Percentiles rank a stretch among this genome's conserved stretches.
phyloP scores from a whole-genome alignment of 768 basidiomycete species.

The Favolaschia claudopus region DNA sequence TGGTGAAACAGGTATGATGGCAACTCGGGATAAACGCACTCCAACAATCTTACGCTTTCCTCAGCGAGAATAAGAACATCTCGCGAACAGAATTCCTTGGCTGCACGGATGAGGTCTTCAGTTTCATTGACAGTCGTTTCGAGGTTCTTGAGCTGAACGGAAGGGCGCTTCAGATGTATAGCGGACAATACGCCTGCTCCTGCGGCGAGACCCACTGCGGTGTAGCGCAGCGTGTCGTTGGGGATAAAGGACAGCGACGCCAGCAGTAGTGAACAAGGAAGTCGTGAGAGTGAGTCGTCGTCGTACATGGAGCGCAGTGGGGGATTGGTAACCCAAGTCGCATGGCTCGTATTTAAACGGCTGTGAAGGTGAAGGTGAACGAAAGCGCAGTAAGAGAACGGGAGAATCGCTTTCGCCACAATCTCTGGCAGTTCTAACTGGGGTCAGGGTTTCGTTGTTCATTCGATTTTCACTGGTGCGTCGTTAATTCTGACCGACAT shows the following conservation, averaged over 20 bases:
- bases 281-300: not conserved
- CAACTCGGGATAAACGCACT: not conserved
- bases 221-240: conserved; percentile 8
- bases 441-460: too few species aligned
- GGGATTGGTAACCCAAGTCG: too few species aligned
- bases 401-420: too few species aligned
- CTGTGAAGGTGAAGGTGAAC: too few species aligned
- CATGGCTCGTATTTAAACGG: too few species aligned
- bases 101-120: not conserved
- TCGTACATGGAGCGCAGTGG: too few species aligned
- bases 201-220: not conserved
- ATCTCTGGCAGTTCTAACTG: too few species aligned
- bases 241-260: not conserved
- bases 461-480: too few species aligned
- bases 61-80: not conserved
- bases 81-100: not conserved
- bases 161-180: not conserved
- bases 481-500: too few species aligned
- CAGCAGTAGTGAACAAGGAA: not conserved
- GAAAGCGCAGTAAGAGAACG: too few species aligned
- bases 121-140: not conserved
- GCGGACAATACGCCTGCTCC: not conserved
- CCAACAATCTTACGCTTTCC: not conserved
- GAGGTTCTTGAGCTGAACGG: not conserved
- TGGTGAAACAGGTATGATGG: not conserved